Evolutionary conservation across 352 stramenopile genomes (phyloP), one percentile per base, ranked within the genome.

Genomic region (Lagenidium sp.): DNA sequence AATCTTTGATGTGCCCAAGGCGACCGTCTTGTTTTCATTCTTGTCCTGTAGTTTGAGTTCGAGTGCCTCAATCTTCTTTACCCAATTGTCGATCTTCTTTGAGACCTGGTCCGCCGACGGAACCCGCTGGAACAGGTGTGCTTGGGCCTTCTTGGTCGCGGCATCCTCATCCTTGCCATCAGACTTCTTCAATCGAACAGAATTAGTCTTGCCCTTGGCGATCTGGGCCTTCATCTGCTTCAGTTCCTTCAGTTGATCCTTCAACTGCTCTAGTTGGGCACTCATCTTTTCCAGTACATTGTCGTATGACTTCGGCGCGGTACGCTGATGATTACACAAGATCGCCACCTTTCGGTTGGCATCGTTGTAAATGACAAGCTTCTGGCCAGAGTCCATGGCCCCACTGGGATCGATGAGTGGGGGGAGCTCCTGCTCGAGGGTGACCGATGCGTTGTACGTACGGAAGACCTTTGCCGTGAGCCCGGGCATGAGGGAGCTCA

Each of bases 331-430:
- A 75, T 99, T 99, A 83, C 97, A 99, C 36, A 99, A 65, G 58
- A 99, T 99, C 16, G 97, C 96, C 15, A 99, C 97, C 79, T 99
- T 95, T n/a, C 96, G 85, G 75, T 99, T 99, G n/a, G 97, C 97
- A 59, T 98, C 96, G 52, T 99, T 99, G 82, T 99, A 99, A 55
- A 96, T 75, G 3, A 98, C 85, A 34, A 99, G 87, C 73, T 98
- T 98, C 26, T 89, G 74, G 1, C 79, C 53, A 1, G 76, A 66
- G 26, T 90, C 79, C 65, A 85, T 69, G 21, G 61, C 67, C 8
- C 74, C 74, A 18, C 81, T 50, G 1, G 63, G 62, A 30, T 89
- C 75, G 19, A 91, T 47, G 3, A 58, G 51, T 2, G 55, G 49
- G 32, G 77, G 80, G 30, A 99, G 68, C 69, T 99, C 89, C 58